Evolutionary conservation across 352 stramenopile genomes (phyloP).

Genomic region (Globisporangium megalacanthum): DNA sequence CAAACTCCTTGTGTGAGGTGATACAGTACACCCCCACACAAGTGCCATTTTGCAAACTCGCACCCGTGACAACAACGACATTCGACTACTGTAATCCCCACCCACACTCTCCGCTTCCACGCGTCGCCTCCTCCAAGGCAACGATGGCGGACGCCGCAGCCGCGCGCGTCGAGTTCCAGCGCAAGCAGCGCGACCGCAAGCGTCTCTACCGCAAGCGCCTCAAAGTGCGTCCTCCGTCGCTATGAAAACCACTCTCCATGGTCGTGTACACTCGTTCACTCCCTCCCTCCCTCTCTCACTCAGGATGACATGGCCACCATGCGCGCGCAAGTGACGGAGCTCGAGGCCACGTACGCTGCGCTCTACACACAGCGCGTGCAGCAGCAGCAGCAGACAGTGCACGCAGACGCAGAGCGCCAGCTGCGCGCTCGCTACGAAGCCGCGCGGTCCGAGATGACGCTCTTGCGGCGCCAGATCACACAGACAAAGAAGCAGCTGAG

Average conservation of each 20-base stretch:
- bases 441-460: slow-evolving; percentile 5
- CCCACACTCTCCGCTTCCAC: no score
- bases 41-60: no score
- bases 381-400: not conserved
- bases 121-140: no score
- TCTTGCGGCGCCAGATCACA: slow-evolving; percentile 9
- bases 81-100: not conserved
- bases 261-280: not conserved
- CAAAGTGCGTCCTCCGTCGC: not conserved
- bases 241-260: not conserved
- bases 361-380: slow-evolving; percentile 8
- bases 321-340: slow-evolving; percentile 10
- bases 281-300: not conserved
- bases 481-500: slow-evolving; percentile 12
- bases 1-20: no score
- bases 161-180: slow-evolving; percentile 12
- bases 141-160: slow-evolving; percentile 9
- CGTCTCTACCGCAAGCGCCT: slow-evolving; percentile 12
- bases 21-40: no score
- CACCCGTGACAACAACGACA: no score
- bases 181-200: slow-evolving; percentile 17
- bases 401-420: slow-evolving; percentile 1
- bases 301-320: slow-evolving; percentile 16
- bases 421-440: slow-evolving; percentile 4
- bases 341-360: slow-evolving; percentile 9